Conservation (phyloP, 345 rosid species). For the Salix brachista region DNA sequence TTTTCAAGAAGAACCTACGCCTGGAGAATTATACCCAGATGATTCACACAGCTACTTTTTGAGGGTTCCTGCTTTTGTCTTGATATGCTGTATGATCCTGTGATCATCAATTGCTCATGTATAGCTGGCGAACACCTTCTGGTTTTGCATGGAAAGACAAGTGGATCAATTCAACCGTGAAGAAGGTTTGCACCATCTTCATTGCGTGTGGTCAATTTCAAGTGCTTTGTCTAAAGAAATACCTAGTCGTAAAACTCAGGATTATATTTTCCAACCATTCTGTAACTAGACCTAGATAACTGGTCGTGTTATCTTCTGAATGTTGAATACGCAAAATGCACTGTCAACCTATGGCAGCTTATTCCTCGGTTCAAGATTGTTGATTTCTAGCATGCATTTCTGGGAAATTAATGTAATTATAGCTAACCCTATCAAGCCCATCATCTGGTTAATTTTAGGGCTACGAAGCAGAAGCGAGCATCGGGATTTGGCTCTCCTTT, state of each 20-base stretch:
- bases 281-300: background rate
- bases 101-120: background rate
- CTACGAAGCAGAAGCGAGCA: too few relatives aligned
- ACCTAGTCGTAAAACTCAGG: background rate
- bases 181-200: background rate
- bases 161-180: background rate
- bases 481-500: too few relatives aligned
- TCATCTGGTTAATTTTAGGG: too few relatives aligned
- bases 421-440: background rate
- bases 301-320: background rate
- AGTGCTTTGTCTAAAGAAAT: background rate
- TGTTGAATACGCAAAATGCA: background rate
- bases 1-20: constrained; percentile 24
- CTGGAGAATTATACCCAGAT: background rate
- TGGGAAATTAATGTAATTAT: background rate
- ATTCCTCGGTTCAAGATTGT: background rate
- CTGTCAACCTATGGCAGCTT: background rate
- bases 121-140: background rate
- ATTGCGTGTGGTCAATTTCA: background rate
- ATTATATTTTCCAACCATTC: background rate
- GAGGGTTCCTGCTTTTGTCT: background rate
- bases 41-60: background rate
- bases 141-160: background rate
- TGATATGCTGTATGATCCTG: background rate
- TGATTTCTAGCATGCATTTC: background rate